A percentile compares a stretch with the other conserved stretches of the same genome.
phyloP scores from a whole-genome alignment of 169 alveolate genomes.

The Amoebophrya sp. region DNA sequence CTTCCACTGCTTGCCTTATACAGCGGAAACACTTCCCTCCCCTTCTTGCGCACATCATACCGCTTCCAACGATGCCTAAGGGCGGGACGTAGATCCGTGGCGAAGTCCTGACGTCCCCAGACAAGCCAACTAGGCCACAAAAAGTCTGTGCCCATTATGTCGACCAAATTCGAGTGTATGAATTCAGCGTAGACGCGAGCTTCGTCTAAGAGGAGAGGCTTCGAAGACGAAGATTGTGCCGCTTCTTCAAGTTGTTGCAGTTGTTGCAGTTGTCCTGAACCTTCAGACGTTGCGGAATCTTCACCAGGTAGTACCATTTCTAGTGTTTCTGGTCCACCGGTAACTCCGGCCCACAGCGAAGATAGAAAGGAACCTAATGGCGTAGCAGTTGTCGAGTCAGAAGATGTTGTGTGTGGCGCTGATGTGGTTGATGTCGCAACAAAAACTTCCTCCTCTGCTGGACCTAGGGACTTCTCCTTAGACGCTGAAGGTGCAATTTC shows the following conservation, averaged over 20 bases:
- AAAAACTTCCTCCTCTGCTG: neutral
- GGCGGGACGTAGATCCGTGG: neutral
- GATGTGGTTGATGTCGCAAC: neutral
- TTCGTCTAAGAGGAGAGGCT: neutral
- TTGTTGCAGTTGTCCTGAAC: too few relatives aligned
- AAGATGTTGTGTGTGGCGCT: too few relatives aligned
- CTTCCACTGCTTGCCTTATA: too few relatives aligned
- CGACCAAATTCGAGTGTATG: neutral
- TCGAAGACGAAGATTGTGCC: neutral
- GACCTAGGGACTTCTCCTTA: neutral
- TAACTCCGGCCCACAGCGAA: neutral
- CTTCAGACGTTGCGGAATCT: neutral
- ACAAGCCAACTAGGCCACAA: neutral
- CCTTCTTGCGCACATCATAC: neutral
- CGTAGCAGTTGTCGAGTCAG: too few relatives aligned
- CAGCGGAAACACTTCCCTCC: neutral
- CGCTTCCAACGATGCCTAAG: neutral
- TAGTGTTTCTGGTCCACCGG: too few relatives aligned
- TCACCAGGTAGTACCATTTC: too few relatives aligned
- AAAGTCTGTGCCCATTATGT: neutral
- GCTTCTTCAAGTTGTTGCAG: too few relatives aligned
- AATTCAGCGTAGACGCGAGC: neutral
- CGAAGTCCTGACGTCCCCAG: constrained; percentile 18
- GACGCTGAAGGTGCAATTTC: too few relatives aligned
- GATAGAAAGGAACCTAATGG: neutral